phyloP scores from a whole-genome alignment of 768 basidiomycete genomes.

The Mycena maculata region DNA sequence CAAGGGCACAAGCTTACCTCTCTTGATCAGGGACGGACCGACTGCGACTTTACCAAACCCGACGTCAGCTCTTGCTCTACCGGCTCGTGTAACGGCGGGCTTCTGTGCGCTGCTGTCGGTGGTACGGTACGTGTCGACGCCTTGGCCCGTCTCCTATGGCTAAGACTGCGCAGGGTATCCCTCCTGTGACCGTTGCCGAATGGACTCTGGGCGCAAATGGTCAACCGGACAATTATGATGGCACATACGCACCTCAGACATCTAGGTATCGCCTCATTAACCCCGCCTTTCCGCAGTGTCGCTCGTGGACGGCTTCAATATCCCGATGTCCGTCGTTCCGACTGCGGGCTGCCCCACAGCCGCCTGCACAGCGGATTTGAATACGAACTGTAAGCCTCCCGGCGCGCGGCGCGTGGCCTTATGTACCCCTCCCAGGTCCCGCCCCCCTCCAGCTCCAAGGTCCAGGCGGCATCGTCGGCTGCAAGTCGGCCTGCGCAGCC shows the following conservation, averaged over 20 bases:
- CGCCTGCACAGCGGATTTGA: constrained; percentile 56
- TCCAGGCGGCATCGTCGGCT: constrained; percentile 51
- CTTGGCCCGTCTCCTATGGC: background rate
- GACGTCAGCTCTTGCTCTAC: constrained; percentile 47
- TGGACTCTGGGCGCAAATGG: constrained; percentile 42
- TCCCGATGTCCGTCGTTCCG: constrained; percentile 56
- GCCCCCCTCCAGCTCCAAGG: constrained; percentile 40
- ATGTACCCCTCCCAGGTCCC: background rate
- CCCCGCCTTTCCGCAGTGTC: constrained; percentile 43
- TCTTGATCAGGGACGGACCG: constrained; percentile 49
- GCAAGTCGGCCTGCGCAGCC: constrained; percentile 53
- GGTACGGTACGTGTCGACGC: constrained; percentile 46
- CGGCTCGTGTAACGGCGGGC: constrained; percentile 56
- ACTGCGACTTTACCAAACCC: constrained; percentile 54
- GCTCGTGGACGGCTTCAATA: constrained; percentile 57
- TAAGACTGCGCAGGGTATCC: constrained; percentile 40
- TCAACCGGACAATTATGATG: constrained; percentile 48
- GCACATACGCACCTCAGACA: background rate
- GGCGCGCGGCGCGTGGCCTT: background rate
- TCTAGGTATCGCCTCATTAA: background rate
- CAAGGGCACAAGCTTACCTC: background rate
- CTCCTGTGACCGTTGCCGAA: constrained; percentile 49
- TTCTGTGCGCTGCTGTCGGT: constrained; percentile 47
- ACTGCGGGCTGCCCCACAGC: constrained; percentile 50
- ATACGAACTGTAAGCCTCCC: constrained; percentile 35